Base-by-base conservation (phyloP, 768 basidiomycete genomes). In the Rhodotorula graminis region DNA sequence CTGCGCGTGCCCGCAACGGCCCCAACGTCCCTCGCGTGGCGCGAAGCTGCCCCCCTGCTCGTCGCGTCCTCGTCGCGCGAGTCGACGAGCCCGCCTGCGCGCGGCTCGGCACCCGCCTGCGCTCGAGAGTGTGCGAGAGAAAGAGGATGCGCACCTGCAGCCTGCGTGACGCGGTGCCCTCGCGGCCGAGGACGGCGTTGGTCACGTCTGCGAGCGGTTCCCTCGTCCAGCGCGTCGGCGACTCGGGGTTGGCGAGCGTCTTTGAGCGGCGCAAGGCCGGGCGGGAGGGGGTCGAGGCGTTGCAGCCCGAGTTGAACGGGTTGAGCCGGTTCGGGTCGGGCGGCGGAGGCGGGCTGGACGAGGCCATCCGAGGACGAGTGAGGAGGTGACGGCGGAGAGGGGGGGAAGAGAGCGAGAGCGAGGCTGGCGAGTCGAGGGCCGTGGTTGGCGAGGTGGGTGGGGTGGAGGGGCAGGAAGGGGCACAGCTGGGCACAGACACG, bases 121-220 rank as follows among this genome's bases (percentile, higher is more conserved):
- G 31, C 40, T n/a, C n/a, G 19, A 9, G 33, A 11, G 23, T 5
- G 12, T n/a, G 4, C 12, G 42, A 9, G 14, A 33, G 8, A 23
- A 21, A 27, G 16, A n/a, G 18, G 27, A 40, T 0, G 42, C 25
- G 33, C 44, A 72, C 71, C 44, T 58, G 55, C 57, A 72, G 37
- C 40, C 42, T 42, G 11, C 44, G 33, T 0, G n/a, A 29, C 10
- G 44, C 33, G 1, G n/a, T 40, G 10, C 23, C 11, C 12, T 62
- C 33, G 31, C 50, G 23, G 7, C 46, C 56, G 23, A 73, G 55
- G 31, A 69, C 68, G 46, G 12, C 29, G 47, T 73, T 73, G 31
- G 72, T 73, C 46, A 73, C 68, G 57, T 73, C 72, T 16, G 46
- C 14, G 40, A 73, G 61, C 10, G 68, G 68, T 10, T 70, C 72